Base-by-base conservation (phyloP, 2,329 filamentous ascomycete species). In the Parascedosporium putredinis region DNA sequence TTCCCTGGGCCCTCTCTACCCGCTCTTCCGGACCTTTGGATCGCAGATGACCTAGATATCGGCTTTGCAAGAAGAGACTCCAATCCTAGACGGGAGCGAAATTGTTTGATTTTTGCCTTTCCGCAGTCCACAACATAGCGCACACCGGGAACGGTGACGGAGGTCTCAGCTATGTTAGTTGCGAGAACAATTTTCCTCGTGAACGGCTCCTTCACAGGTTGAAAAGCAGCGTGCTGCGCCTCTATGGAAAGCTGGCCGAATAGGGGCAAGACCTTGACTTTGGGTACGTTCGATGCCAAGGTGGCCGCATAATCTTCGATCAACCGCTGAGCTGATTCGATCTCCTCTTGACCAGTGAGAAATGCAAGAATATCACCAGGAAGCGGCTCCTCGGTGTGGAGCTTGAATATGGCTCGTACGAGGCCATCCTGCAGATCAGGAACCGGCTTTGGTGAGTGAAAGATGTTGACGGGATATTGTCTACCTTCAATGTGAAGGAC, bases 151-250 rank as follows among this genome's bases (percentile, higher is more conserved):
- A 98, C 90, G 0, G 93, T 98, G 52, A 98, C 86, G 1, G 93
- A 97, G 0, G 93, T 97, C 64, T 98, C 93, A n/a, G 93, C 93
- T 58, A 98, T 97, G 60, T 98, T 98, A 12, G 93, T 98, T 0
- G 90, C 84, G 1, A 98, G 71, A 0, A 98, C 89, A 10, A 97
- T 76, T 61, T 97, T 97, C 40, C 93, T 78, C 0, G 88, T 94
- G 50, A 75, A 77, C n/a, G 74, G 74, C 2, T 81, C 78, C 50
- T 79, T 79, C 20, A 86, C 76, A 1, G 86, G 85, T 50, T 83
- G 73, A 63, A 98, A 97, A 8, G 94, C 89, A 20, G 81, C 78
- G 56, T 95, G 86, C 58, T 98, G 93, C 0, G 86, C 85, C 49
- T 84, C 79, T 56, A 93, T 88, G 1, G 91, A 86, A 5, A 98